A percentile compares a stretch with the other conserved stretches of the same genome.
Conservation (phyloP, 2,329 filamentous ascomycete species). For the Trichoderma sp. region DNA sequence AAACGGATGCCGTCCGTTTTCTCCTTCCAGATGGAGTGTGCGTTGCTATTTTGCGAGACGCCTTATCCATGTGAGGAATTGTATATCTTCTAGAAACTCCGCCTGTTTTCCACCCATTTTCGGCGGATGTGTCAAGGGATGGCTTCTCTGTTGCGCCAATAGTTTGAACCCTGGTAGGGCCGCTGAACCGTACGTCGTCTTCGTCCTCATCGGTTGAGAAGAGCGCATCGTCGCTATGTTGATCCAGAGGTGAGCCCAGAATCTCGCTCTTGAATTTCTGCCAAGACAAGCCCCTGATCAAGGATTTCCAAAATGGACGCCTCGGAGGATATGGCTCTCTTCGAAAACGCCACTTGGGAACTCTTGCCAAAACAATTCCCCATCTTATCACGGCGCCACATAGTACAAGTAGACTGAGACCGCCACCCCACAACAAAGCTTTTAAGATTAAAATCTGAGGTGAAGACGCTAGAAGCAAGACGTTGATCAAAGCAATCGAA, state of each 20-base stretch:
- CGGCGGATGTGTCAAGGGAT: conserved; percentile 30
- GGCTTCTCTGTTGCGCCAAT: conserved; percentile 34
- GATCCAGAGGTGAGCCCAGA: conserved; percentile 39
- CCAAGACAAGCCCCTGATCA: conserved; percentile 50
- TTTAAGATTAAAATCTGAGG: conserved; percentile 87
- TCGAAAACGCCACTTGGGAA: conserved; percentile 89
- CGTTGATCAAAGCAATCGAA: conserved; percentile 78
- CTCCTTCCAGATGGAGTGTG: conserved; percentile 67
- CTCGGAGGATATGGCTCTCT: conserved; percentile 50
- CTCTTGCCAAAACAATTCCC: conserved; percentile 82
- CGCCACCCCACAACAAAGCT: conserved; percentile 82
- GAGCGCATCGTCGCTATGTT: conserved; percentile 39
- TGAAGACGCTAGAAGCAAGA: conserved; percentile 75
- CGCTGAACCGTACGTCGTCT: conserved; percentile 31
- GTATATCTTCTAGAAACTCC: conserved; percentile 53
- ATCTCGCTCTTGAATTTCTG: conserved; percentile 51
- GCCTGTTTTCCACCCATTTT: conserved; percentile 31
- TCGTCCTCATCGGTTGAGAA: conserved; percentile 42
- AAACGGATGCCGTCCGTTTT: conserved; percentile 67
- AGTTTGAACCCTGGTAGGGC: conserved; percentile 39
- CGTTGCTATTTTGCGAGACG: conserved; percentile 46
- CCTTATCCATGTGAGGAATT: conserved; percentile 50
- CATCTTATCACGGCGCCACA: conserved; percentile 77
- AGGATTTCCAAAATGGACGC: conserved; percentile 45
- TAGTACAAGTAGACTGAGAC: conserved; percentile 71